Percentiles rank a stretch among this genome's conserved stretches.
These are phyloP conservation scores for Combretum micranthum DNA, from an alignment of 345 rosid genomes.

Conservation along the genomic window DNA sequence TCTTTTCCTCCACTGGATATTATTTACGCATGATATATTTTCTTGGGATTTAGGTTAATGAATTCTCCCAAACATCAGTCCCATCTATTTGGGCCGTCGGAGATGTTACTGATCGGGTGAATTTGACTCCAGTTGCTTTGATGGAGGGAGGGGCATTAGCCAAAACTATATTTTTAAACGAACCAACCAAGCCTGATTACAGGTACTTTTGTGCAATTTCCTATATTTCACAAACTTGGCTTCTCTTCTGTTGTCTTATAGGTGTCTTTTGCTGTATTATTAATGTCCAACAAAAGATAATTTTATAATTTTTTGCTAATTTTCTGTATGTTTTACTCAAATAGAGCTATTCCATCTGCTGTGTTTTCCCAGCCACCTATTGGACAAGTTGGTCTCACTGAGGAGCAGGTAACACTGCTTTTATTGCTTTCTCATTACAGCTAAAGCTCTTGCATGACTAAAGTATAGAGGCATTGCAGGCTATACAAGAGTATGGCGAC, in stretches of 20 bases:
- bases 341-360: conserved; percentile 87
- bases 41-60: conserved; percentile 63
- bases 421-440: conserved; percentile 5
- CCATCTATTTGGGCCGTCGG: conserved; percentile 98
- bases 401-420: conserved; percentile 76
- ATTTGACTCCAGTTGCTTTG: conserved; percentile 97
- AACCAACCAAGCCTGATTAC: conserved; percentile 85
- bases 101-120: conserved; percentile 87
- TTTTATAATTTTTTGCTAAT: not conserved
- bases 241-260: not conserved
- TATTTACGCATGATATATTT: conserved; percentile 7
- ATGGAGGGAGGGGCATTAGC: conserved; percentile 99
- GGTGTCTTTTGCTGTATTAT: no score
- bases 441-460: conserved; percentile 14
- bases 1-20: conserved; percentile 4
- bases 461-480: conserved; percentile 41
- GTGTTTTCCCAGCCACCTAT: conserved; percentile 97
- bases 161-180: conserved; percentile 64
- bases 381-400: conserved; percentile 85
- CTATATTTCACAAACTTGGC: not conserved
- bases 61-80: conserved; percentile 71
- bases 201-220: conserved; percentile 32
- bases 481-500: conserved; percentile 62
- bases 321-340: conserved; percentile 3
- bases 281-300: no score